phyloP scores from a whole-genome alignment of 352 stramenopile species.

The Phytophthora melonis region DNA sequence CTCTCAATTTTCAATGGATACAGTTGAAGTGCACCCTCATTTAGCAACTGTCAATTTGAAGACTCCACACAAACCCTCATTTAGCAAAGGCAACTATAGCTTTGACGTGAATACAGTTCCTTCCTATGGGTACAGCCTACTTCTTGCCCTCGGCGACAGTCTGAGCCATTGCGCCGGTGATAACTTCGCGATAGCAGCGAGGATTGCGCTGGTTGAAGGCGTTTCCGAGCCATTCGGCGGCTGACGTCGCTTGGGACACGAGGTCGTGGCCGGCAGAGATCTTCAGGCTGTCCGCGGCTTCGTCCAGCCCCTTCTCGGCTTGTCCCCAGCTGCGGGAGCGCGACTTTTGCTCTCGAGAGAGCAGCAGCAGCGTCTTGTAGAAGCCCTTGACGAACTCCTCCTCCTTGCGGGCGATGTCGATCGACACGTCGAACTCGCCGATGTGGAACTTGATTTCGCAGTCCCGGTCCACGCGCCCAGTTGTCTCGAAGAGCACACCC shows the following conservation, averaged over 20 bases:
- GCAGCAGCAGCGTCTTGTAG: conserved; percentile 61
- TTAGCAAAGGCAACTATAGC: neutral
- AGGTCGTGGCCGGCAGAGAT: conserved; percentile 37
- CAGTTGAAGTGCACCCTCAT: conserved; percentile 24
- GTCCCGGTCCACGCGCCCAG: conserved; percentile 62
- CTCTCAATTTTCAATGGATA: conserved; percentile 21
- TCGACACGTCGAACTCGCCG: conserved; percentile 45
- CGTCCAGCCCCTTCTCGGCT: conserved; percentile 38
- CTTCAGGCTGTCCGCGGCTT: conserved; percentile 46
- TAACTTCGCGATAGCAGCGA: conserved; percentile 46
- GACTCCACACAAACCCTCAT: neutral
- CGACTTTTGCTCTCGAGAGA: conserved; percentile 52
- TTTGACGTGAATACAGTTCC: neutral
- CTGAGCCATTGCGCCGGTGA: conserved; percentile 27
- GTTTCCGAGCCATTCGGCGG: conserved; percentile 43
- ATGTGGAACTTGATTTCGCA: conserved; percentile 76
- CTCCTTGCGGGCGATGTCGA: conserved; percentile 66
- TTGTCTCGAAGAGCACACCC: conserved; percentile 61
- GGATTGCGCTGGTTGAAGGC: conserved; percentile 44
- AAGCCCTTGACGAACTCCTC: conserved; percentile 52
- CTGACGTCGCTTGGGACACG: conserved; percentile 35
- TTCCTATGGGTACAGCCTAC: conserved; percentile 3
- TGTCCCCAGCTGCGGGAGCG: conserved; percentile 44
- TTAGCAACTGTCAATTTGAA: conserved; percentile 5
- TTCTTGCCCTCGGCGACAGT: conserved; percentile 29